Evolutionary conservation across 805 yeast species (phyloP).

Genomic region (Cyberlindnera saturnus): DNA sequence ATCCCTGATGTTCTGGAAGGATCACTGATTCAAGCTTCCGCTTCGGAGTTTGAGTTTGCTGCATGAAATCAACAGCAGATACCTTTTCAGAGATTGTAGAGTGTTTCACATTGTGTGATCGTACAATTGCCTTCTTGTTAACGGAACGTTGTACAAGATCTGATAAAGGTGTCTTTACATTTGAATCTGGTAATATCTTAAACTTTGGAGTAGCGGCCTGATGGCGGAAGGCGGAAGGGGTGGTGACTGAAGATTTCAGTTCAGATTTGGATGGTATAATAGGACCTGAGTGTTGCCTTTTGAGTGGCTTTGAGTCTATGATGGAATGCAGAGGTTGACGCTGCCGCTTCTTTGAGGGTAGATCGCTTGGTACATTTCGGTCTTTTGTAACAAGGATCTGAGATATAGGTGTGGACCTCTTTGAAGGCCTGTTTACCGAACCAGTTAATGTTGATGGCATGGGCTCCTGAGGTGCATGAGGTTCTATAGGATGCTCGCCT

Average conservation of each 20-base stretch:
- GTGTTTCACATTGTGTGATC: background rate
- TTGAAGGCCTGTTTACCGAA: background rate
- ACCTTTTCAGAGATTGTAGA: background rate
- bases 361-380: background rate
- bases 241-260: no score
- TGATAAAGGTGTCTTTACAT: background rate
- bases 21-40: background rate
- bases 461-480: no score
- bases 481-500: background rate
- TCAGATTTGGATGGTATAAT: no score
- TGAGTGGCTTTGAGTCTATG: background rate
- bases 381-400: background rate
- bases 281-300: background rate
- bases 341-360: background rate
- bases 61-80: background rate
- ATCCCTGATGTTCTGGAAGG: no score
- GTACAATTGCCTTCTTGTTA: background rate
- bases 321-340: background rate
- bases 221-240: no score
- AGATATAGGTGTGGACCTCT: background rate
- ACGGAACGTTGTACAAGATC: background rate
- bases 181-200: background rate
- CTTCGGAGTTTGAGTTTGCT: background rate
- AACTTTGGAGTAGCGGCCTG: background rate
- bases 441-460: background rate